phyloP scores from a whole-genome alignment of 352 stramenopile genomes.

The Globisporangium cystogenes region DNA sequence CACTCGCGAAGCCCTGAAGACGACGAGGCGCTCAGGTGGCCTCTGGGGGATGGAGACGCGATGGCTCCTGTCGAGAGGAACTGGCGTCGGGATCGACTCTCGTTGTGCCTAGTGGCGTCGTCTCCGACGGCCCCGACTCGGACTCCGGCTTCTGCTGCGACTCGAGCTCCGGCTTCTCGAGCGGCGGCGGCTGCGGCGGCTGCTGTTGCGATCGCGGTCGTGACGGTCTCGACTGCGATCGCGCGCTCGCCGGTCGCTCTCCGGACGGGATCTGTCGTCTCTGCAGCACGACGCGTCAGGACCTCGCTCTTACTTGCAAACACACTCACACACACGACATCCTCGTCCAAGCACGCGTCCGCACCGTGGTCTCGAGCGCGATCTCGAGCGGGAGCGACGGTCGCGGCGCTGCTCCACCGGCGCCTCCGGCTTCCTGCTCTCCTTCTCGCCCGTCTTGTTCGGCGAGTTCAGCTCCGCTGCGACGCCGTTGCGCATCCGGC shows the following conservation, averaged over 20 bases:
- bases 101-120: constrained; percentile 16
- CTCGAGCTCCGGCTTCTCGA: constrained; percentile 19
- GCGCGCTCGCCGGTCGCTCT: constrained; percentile 7
- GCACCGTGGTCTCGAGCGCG: constrained; percentile 15
- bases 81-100: no score
- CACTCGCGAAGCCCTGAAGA: no score
- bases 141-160: constrained; percentile 23
- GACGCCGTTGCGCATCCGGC: constrained; percentile 10
- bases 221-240: constrained; percentile 24
- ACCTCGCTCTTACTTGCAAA: neutral
- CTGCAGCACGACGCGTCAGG: neutral
- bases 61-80: no score
- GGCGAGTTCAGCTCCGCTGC: constrained; percentile 3
- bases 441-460: neutral
- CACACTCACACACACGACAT: no score
- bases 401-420: constrained; percentile 5
- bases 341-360: neutral
- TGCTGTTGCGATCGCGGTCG: constrained; percentile 19
- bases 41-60: no score
- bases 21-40: no score
- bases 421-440: constrained; percentile 1
- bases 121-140: constrained; percentile 35
- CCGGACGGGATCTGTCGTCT: constrained; percentile 6
- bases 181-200: constrained; percentile 25
- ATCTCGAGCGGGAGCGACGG: constrained; percentile 17